Base-by-base conservation (phyloP, 2,329 filamentous ascomycete genomes). In the Rutstroemia sp. region DNA sequence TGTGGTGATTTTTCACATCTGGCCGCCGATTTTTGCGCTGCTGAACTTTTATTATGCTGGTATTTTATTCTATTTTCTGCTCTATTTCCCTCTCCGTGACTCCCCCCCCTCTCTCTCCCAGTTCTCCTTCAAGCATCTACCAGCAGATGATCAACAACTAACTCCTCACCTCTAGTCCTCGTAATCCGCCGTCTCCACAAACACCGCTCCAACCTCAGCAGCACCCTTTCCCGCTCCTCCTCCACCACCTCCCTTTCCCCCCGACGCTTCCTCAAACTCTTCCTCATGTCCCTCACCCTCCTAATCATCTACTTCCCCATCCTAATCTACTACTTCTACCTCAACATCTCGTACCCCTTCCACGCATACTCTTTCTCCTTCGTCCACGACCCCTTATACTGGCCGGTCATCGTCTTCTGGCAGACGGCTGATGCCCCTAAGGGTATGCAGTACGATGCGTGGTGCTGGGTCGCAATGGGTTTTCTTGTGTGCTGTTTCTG, bases 401-500 rank as follows among this genome's bases (percentile, higher is more conserved):
- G 81, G 77, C 66, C 73, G 47, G 65, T 64, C 1, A 77, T 84
- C 58, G 59, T 74, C 27, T 76, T 75, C 57, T 78, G 2, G 72
- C 73, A 2, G 71, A 74, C 21, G 2, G 57, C 27, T 39, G 70
- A 64, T 27, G 48, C 42, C 75, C 79, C 38, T 9, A 60, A 2
- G 70, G 79, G 40, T 2, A 47, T 48, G n/a, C 65, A 68, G 50
- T 78, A 78, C 58, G 79, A 85, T 64, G 76, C 78, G 30, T 88
- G 81, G 80, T 73, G 79, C 19, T 76, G 79, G 48, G 71, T 86
- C 9, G 74, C 65, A 0, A 72, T 76, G 3, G 80, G 79, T 0
- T 75, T 79, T 57, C 57, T 83, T 25, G 69, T 82, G 12, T 87
- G 87, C 65, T 52, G 78, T n/a, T 79, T 84, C 63, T 87, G 87